phyloP scores from a whole-genome alignment of 2,329 filamentous ascomycete genomes.

The Trichoderma sp. region DNA sequence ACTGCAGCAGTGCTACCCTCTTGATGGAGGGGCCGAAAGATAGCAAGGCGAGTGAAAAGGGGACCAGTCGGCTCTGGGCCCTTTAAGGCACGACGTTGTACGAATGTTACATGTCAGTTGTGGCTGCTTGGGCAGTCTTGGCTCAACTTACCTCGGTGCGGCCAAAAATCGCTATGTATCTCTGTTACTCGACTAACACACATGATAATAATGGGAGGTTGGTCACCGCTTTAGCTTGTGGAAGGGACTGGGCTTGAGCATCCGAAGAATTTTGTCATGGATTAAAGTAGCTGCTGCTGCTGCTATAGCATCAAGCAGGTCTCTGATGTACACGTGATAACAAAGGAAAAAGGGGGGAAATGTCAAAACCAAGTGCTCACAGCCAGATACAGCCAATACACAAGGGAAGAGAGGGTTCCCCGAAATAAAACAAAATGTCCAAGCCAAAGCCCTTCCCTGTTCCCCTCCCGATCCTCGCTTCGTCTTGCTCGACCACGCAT shows the following conservation, averaged over 20 bases:
- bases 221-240: not conserved
- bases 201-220: not conserved
- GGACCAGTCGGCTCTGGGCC: conserved; percentile 20
- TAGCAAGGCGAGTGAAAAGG: not conserved
- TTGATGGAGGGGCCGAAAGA: not conserved
- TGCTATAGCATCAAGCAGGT: conserved; percentile 19
- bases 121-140: not conserved
- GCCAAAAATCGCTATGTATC: not conserved
- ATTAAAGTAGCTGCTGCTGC: conserved; percentile 20
- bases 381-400: conserved; percentile 30
- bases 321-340: conserved; percentile 38
- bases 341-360: conserved; percentile 24
- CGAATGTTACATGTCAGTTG: conserved; percentile 3
- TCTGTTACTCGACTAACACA: not conserved
- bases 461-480: conserved; percentile 6
- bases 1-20: not conserved
- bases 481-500: conserved; percentile 7
- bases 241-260: not conserved
- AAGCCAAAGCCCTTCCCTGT: conserved; percentile 16
- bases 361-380: conserved; percentile 32
- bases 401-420: conserved; percentile 8
- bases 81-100: conserved; percentile 14
- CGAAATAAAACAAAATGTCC: conserved; percentile 4
- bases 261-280: conserved; percentile 25
- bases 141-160: not conserved